phyloP scores from a whole-genome alignment of 1,284 basidiomycete genomes.

The Rhodotorula sp. region DNA sequence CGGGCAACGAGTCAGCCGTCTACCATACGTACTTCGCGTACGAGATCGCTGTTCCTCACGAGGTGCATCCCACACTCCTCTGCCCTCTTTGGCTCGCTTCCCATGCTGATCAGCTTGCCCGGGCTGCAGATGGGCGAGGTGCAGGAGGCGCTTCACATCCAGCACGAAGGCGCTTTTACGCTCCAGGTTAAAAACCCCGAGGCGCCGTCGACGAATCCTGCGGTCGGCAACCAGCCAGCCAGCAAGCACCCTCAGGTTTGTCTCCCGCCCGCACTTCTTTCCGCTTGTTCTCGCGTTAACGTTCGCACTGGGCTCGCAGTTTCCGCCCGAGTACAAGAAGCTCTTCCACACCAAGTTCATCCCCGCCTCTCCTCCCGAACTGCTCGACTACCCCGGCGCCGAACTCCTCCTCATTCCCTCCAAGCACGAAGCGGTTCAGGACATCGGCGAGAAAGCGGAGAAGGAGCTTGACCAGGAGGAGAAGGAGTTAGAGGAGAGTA shows the following conservation, averaged over 20 bases:
- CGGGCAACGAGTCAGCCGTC: conserved; percentile 28
- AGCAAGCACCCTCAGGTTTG: conserved; percentile 28
- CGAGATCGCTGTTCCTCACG: conserved; percentile 58
- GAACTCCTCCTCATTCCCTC: conserved; percentile 61
- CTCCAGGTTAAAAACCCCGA: conserved; percentile 57
- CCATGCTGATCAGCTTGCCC: conserved; percentile 50
- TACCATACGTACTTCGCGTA: conserved; percentile 59
- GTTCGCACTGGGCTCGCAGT: conserved; percentile 6
- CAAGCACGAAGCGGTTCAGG: conserved; percentile 55
- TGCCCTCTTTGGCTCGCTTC: not conserved
- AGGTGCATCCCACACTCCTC: conserved; percentile 28
- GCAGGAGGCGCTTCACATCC: conserved; percentile 26
- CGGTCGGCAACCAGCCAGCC: conserved; percentile 19
- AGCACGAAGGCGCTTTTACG: conserved; percentile 17
- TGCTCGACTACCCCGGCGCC: conserved; percentile 60
- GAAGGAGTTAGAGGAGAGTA: conserved; percentile 54
- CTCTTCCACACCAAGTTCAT: conserved; percentile 53
- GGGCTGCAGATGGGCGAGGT: conserved; percentile 52
- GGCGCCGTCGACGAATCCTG: conserved; percentile 49
- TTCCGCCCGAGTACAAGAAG: conserved; percentile 32
- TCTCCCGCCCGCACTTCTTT: not conserved
- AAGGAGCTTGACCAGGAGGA: conserved; percentile 54
- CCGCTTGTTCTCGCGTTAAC: no score
- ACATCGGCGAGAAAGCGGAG: conserved; percentile 57
- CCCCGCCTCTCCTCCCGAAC: conserved; percentile 56